Conservation (phyloP, 1,139 yeast genomes). For the Hemisphaericaspora lyxosophila region DNA sequence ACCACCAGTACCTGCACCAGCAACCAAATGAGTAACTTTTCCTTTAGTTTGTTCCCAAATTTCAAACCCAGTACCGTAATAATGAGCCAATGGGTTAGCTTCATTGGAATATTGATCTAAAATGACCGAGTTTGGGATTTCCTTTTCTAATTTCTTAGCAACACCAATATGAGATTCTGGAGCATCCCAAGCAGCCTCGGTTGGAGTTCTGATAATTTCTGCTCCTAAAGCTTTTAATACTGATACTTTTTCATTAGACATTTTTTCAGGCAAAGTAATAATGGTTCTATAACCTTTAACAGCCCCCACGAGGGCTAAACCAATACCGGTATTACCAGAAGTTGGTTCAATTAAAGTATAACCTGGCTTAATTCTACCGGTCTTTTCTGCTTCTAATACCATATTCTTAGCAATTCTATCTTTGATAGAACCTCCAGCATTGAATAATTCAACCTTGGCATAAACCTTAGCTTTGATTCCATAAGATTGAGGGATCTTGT, state of each 20-base stretch:
- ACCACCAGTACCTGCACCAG: constrained; percentile 94
- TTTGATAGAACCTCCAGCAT: constrained; percentile 71
- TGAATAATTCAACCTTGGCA: constrained; percentile 66
- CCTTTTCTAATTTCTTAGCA: constrained; percentile 76
- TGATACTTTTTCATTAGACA: constrained; percentile 89
- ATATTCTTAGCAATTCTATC: constrained; percentile 66
- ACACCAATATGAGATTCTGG: constrained; percentile 93
- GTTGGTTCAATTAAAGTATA: constrained; percentile 88
- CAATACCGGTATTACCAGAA: constrained; percentile 88
- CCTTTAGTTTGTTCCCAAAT: constrained; percentile 83
- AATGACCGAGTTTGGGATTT: constrained; percentile 82
- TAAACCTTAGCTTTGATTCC: constrained; percentile 66
- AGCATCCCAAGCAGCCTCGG: constrained; percentile 92
- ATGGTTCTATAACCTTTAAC: constrained; percentile 85
- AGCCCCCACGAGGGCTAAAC: constrained; percentile 84
- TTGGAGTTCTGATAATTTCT: constrained; percentile 87
- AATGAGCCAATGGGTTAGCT: constrained; percentile 84
- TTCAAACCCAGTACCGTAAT: constrained; percentile 81
- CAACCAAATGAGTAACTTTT: constrained; percentile 71
- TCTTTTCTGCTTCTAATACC: constrained; percentile 80
- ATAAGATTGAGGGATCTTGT: constrained; percentile 72
- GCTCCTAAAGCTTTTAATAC: constrained; percentile 90
- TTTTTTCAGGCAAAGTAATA: constrained; percentile 86
- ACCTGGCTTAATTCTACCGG: constrained; percentile 81
- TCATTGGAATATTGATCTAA: constrained; percentile 80